phyloP scores from a whole-genome alignment of 2,329 filamentous ascomycete genomes.

The Camillea tinctor region DNA sequence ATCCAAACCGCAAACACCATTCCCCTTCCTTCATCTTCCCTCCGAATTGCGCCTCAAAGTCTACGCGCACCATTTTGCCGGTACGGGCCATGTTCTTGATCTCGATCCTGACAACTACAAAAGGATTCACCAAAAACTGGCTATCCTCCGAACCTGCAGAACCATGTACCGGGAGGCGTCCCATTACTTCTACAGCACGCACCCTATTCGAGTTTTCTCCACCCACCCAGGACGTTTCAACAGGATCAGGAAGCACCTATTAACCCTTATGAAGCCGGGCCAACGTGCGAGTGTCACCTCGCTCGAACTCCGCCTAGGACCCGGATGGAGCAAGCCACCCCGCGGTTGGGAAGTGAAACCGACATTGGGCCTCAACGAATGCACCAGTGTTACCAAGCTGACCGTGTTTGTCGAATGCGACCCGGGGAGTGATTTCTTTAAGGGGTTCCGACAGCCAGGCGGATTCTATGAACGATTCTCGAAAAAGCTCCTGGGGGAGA shows the following conservation, averaged over 20 bases:
- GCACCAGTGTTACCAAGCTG: constrained; percentile 56
- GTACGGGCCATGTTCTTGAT: constrained; percentile 57
- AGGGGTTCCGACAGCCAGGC: constrained; percentile 63
- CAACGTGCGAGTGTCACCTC: constrained; percentile 61
- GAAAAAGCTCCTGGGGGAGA: constrained; percentile 51
- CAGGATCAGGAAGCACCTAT: constrained; percentile 70
- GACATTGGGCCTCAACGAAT: constrained; percentile 62
- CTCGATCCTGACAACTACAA: constrained; percentile 66
- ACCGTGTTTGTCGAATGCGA: constrained; percentile 72
- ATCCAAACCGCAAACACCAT: constrained; percentile 45
- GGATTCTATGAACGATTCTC: constrained; percentile 72
- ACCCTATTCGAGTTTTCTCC: constrained; percentile 66
- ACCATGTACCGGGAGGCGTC: constrained; percentile 63
- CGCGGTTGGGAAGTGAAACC: constrained; percentile 67
- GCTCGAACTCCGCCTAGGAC: constrained; percentile 69
- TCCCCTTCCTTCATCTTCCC: constrained; percentile 66
- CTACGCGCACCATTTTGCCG: constrained; percentile 62
- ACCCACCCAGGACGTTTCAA: constrained; percentile 64
- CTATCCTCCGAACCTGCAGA: constrained; percentile 59
- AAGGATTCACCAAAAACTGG: constrained; percentile 57
- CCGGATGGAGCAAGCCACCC: constrained; percentile 70
- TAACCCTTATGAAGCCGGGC: constrained; percentile 61
- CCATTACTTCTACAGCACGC: constrained; percentile 63
- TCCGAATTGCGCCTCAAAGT: constrained; percentile 68
- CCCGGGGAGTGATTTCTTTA: constrained; percentile 65